Evolutionary conservation across 108 stramenopile species (phyloP).

Genomic region (Seminavis robusta): DNA sequence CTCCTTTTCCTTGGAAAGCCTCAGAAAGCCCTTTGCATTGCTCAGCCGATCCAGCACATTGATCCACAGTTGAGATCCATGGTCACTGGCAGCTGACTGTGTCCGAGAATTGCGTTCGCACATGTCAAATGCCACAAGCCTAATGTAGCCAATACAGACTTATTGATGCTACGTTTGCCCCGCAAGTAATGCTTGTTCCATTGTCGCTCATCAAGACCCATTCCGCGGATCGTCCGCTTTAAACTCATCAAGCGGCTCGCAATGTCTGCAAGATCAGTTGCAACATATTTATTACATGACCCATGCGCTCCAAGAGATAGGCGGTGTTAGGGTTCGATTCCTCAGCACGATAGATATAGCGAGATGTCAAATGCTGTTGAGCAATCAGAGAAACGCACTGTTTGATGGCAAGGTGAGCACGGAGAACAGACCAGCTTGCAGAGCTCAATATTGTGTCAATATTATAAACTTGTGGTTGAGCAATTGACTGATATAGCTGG

Average conservation of each 20-base stretch:
- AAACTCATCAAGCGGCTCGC: slow-evolving; percentile 66
- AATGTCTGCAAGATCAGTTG: slow-evolving; percentile 74
- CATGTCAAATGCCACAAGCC: slow-evolving; percentile 66
- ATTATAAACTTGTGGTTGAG: no score
- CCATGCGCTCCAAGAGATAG: slow-evolving; percentile 87
- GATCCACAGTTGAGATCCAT: slow-evolving; percentile 83
- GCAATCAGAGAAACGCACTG: slow-evolving; percentile 69
- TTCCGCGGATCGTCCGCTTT: slow-evolving; percentile 55
- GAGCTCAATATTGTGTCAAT: no score
- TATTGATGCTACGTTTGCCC: neutral
- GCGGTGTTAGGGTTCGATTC: slow-evolving; percentile 87
- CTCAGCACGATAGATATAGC: slow-evolving; percentile 71
- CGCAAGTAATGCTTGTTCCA: neutral
- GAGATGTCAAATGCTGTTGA: slow-evolving; percentile 50
- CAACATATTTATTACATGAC: slow-evolving; percentile 84
- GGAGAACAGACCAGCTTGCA: slow-evolving; percentile 59
- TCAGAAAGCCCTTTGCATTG: slow-evolving; percentile 71
- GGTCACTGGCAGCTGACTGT: slow-evolving; percentile 44
- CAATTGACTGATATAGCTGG: no score
- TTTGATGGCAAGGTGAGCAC: slow-evolving; percentile 50
- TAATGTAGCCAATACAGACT: slow-evolving; percentile 16
- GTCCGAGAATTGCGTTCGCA: slow-evolving; percentile 80
- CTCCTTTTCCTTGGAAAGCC: slow-evolving; percentile 61
- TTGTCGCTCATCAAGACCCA: slow-evolving; percentile 23
- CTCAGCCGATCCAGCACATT: slow-evolving; percentile 80